Base-by-base conservation (phyloP, 176 grass and related monocot genomes). In the Pharus latifolius region DNA sequence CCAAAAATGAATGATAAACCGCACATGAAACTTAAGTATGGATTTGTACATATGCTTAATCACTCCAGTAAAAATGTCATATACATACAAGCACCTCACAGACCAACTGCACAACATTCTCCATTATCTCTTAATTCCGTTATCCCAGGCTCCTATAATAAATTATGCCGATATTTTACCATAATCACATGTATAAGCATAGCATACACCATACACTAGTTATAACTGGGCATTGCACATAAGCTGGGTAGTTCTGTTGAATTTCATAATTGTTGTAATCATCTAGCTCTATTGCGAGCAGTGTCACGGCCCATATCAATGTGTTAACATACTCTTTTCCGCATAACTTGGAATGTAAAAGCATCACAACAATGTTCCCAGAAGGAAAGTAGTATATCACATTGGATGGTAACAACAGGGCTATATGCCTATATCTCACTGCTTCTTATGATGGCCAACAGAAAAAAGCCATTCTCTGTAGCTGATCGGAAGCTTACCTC, bases 401-500 rank as follows among this genome's bases (percentile, higher is more conserved):
- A 47, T 56, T 56, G 19, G 8, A 50, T 70, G n/a, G n/a, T 19
- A 61, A 33, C n/a, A 43, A 18, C 40, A 28, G 15, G 16, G n/a
- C n/a, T n/a, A n/a, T n/a, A n/a, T n/a, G n/a, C n/a, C 12, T 19
- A 42, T 10, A 70, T 29, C 3, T 54, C 15, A 29, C 31, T 32
- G 43, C 33, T 34, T 52, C 48, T 24, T 35, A 50, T 40, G 2
- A 37, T 43, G 6, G 23, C 5, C 37, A 43, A 43, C 3, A 45
- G 16, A 34, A 14, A 28, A n/a, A n/a, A n/a, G n/a, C n/a, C n/a
- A n/a, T n/a, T n/a, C n/a, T n/a, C n/a, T n/a, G 29, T 37, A 19
- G 49, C 60, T 7, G 63, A 59, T 6, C 34, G 17, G 18, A 65
- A 43, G 18, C 48, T 55, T 73, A 88, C 89, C 84, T 93, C 82